Base-by-base conservation (phyloP, 1,284 basidiomycete species). In the Dichomitus squalens region DNA sequence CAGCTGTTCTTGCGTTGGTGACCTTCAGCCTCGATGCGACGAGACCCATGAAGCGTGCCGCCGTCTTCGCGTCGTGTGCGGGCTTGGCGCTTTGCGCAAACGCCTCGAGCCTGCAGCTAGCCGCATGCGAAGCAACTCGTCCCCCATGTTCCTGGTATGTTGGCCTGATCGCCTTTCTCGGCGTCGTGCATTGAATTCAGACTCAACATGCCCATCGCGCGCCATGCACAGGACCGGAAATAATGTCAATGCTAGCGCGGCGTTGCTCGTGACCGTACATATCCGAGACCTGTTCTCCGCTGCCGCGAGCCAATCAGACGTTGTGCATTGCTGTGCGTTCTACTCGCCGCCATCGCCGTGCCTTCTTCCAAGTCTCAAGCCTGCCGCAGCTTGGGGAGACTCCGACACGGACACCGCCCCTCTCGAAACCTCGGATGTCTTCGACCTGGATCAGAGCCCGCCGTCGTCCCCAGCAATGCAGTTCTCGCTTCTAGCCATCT, bases 311-410 rank as follows among this genome's bases (percentile, higher is more conserved):
- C 47, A 55, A 21, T 23, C 27, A 18, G 49, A 50, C 2, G 31
- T 23, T 46, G 39, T 55, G 48, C 54, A 38, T 33, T 39, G 41
- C 31, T 18, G 41, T 46, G 48, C 48, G 48, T 46, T 41, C 35
- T 46, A 11, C 9, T 29, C 54, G 21, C 33, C 48, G 16, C 36
- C 34, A 18, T 23, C 23, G 47, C 39, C 31, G 18, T 38, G 20
- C 21, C 7, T 8, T 16, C 31, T 6, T 34, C 40, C 21, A 2
- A 12, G 44, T 50, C 49, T 46, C 41, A 51, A 16, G 38, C 49
- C 21, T 25, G 34, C 27, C n/a, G 54, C 43, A 51, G 48, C 48
- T 50, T 51, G 54, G 49, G 49, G 50, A 46, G 40, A 14, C 5
- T 7, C 5, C 5, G 39, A 31, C 14, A 3, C n/a, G 31, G 41